A percentile compares a stretch with the other conserved stretches of the same genome.
Evolutionary conservation across 305 asterid genomes (phyloP).

Genomic region (Petunia hybrid): DNA sequence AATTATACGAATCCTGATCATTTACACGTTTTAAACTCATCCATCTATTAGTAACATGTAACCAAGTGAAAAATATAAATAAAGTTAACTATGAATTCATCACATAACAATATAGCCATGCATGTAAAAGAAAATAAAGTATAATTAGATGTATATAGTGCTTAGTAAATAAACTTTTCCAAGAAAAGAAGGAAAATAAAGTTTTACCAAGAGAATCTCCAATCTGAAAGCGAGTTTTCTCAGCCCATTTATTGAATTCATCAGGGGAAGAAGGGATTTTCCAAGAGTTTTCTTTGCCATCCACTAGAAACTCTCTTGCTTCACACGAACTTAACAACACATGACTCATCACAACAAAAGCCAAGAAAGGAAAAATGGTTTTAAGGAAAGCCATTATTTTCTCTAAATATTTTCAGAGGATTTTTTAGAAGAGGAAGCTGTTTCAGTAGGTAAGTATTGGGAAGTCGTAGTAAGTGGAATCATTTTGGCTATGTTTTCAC

Average conservation of each 20-base stretch:
- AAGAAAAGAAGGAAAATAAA: background rate
- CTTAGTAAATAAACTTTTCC: background rate
- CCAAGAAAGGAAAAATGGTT: slow-evolving; percentile 40
- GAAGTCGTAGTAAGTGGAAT: no score
- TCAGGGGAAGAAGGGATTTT: slow-evolving; percentile 59
- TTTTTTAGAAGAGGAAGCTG: background rate
- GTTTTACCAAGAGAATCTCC: slow-evolving; percentile 61
- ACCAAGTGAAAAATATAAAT: no score
- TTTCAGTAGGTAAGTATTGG: no score
- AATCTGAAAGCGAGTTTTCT: slow-evolving; percentile 53
- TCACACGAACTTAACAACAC: slow-evolving; percentile 41
- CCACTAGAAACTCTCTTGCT: slow-evolving; percentile 51
- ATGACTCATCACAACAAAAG: slow-evolving; percentile 23
- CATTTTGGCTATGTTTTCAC: no score
- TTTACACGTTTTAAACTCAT: no score
- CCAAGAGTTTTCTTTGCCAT: slow-evolving; percentile 51
- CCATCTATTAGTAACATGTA: no score
- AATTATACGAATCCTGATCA: no score
- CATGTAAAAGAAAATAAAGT: no score
- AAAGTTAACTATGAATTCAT: no score
- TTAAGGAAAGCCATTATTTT: slow-evolving; percentile 45
- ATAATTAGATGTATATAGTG: no score
- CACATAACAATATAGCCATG: no score
- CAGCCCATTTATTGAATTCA: slow-evolving; percentile 58
- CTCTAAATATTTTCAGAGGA: no score